These are phyloP conservation scores for Cystobasidium ongulense DNA, from an alignment of 768 basidiomycete species.

Conservation along the genomic window DNA sequence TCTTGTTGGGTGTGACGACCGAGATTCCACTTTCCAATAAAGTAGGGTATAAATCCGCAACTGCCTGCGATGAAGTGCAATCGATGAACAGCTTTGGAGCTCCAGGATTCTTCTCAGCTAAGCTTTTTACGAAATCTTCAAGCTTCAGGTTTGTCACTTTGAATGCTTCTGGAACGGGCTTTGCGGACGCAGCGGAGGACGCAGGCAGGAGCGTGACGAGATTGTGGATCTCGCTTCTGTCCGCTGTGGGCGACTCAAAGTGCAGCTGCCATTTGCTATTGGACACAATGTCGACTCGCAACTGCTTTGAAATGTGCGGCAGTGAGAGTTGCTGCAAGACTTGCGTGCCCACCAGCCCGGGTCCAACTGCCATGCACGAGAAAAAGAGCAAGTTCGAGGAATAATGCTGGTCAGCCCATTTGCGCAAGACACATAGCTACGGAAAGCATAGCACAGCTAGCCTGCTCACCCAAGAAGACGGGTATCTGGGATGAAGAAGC, in stretches of 20 bases:
- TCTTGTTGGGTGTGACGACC: constrained; percentile 96
- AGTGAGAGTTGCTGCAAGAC: constrained; percentile 72
- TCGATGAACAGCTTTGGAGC: constrained; percentile 70
- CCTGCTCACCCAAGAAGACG: constrained; percentile 6
- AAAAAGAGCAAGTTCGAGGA: constrained; percentile 25
- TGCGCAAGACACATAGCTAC: too few species aligned
- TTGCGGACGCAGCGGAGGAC: constrained; percentile 41
- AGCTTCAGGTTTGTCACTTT: constrained; percentile 34
- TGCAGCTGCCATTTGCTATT: constrained; percentile 47
- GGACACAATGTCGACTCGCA: constrained; percentile 45
- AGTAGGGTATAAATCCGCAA: constrained; percentile 71
- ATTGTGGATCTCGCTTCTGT: constrained; percentile 34
- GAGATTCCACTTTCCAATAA: constrained; percentile 70
- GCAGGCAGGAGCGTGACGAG: constrained; percentile 40
- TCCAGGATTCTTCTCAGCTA: constrained; percentile 40
- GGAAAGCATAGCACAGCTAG: too few species aligned
- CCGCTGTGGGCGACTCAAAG: constrained; percentile 38
- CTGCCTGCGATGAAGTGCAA: constrained; percentile 75
- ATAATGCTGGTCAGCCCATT: too few species aligned
- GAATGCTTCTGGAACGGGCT: constrained; percentile 40
- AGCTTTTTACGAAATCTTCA: constrained; percentile 32
- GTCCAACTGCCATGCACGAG: constrained; percentile 69
- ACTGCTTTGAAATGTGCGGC: constrained; percentile 49
- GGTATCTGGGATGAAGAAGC: constrained; percentile 1
- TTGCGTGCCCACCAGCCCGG: constrained; percentile 85